These are phyloP conservation scores for Kalaharituber pfeilii DNA, from an alignment of 2,329 filamentous ascomycete species.

Conservation along the genomic window DNA sequence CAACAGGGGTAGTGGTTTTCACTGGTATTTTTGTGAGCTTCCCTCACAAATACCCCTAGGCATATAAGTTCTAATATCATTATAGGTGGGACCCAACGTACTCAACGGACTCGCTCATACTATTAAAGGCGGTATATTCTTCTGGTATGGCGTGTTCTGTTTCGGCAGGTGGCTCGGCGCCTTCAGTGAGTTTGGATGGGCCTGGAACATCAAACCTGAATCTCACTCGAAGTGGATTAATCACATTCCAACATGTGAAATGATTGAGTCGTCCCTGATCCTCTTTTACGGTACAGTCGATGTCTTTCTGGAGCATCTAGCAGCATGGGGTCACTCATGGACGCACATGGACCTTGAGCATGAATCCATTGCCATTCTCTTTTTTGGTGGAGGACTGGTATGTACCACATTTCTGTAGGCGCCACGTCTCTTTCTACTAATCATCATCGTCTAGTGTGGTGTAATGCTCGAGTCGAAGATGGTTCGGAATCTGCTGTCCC, in stretches of 20 bases:
- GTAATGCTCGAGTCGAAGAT: constrained; percentile 67
- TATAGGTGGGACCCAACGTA: constrained; percentile 46
- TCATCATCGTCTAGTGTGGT: constrained; percentile 39
- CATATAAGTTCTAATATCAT: not conserved
- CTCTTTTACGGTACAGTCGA: constrained; percentile 80
- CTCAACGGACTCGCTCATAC: constrained; percentile 84
- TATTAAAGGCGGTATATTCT: constrained; percentile 87
- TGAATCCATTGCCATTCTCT: constrained; percentile 78
- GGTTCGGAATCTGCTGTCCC: constrained; percentile 50
- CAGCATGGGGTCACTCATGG: constrained; percentile 53
- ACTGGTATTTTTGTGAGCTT: constrained; percentile 66
- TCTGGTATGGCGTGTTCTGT: constrained; percentile 77
- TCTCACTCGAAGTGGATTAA: not conserved
- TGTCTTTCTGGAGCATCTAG: constrained; percentile 80
- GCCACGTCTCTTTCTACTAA: too few relatives aligned
- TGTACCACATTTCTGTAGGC: constrained; percentile 27
- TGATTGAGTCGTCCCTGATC: constrained; percentile 75
- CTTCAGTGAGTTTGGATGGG: constrained; percentile 83
- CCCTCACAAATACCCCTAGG: not conserved
- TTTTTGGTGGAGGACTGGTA: constrained; percentile 79
- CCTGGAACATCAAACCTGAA: constrained; percentile 69
- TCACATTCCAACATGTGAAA: constrained; percentile 48
- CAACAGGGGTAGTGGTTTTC: constrained; percentile 57
- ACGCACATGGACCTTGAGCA: constrained; percentile 72
- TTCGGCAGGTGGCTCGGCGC: constrained; percentile 79